phyloP scores from a whole-genome alignment of 306 rosid species.

The Delonix regia region DNA sequence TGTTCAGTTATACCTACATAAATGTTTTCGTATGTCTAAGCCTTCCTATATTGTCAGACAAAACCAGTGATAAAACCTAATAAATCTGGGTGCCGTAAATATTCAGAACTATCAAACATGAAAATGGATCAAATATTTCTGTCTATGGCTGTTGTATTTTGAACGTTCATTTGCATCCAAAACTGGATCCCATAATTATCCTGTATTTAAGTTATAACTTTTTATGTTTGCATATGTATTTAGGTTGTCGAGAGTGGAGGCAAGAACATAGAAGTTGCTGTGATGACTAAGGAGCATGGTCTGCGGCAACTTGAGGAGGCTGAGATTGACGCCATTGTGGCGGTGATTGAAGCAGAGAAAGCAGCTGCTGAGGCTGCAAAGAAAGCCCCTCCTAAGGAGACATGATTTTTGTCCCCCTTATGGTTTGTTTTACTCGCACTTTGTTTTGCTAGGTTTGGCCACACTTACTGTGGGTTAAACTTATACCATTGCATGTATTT shows the following conservation, averaged over 20 bases:
- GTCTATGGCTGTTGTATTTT: background rate
- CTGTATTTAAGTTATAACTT: background rate
- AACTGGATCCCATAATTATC: conserved; percentile 17
- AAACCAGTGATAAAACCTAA: background rate
- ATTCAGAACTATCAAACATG: background rate
- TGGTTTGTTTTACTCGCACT: conserved; percentile 1
- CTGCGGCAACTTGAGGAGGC: no score
- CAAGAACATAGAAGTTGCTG: conserved; percentile 96
- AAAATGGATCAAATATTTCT: background rate
- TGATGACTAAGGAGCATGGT: conserved; percentile 92
- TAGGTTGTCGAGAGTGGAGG: conserved; percentile 99
- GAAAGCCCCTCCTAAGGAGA: conserved; percentile 85
- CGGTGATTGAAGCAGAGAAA: conserved; percentile 92
- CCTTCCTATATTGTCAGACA: background rate
- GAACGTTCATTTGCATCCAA: background rate
- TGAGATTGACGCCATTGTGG: conserved; percentile 86
- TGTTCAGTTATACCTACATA: background rate
- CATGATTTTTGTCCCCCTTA: conserved; percentile 47
- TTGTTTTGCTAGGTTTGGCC: conserved; percentile 18
- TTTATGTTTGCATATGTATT: background rate
- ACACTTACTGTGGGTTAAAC: conserved; percentile 29
- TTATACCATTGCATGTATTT: background rate
- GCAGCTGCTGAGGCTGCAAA: conserved; percentile 98
- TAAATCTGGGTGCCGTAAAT: background rate
- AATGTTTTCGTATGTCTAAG: background rate